Evolutionary conservation across 1,284 basidiomycete genomes (phyloP), one percentile per base, ranked within the genome.

Genomic region (Tylopilus sp.): DNA sequence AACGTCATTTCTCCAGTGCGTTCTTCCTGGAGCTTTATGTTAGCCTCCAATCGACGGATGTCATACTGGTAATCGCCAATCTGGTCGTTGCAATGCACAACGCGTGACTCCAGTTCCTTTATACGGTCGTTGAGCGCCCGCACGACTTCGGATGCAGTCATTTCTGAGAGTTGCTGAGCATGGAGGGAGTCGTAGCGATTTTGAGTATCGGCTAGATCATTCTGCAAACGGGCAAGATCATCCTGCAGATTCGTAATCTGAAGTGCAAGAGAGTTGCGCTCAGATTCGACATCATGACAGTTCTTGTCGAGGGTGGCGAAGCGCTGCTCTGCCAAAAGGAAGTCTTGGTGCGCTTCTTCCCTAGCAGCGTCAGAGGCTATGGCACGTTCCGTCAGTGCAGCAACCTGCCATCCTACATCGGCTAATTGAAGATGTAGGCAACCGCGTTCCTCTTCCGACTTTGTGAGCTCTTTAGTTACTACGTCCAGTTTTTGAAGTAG

Each of bases 51-150:
- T 29, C 84, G 76, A 60, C 77, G 76, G 57, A 84, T 83, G 52
- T 89, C 86, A 56, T 88, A 84, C 52, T 87, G 85, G 49, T 85
- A 82, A 42, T 85, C 73, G 10, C 81, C 81, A 55, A 88, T 81
- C 60, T 85, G 82, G 57, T 88, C 80, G 2, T 79, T 86, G 31
- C 80, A 71, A 35, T 84, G 72, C 55, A 75, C 53, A 29, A 89
- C 74, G 8, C 83, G 77, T 12, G 60, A 67, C 53, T 88, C 82
- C 18, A 87, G 76, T 52, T 84, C 79, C 47, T 77, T 71, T 53
- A 89, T 80, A 54, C 86, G 84, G 12, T 73, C 67, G 40, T 76
- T 76, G 25, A 89, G 71, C 15, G 78, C 70, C 6, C 68, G 71
- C n/a, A 75, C 74, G 8, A 76, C 76, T 53, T 81, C 75, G 10